Evolutionary conservation across 257 asterid species (phyloP), one percentile per base, ranked within the genome.

Genomic region (Solanum bukasovii): DNA sequence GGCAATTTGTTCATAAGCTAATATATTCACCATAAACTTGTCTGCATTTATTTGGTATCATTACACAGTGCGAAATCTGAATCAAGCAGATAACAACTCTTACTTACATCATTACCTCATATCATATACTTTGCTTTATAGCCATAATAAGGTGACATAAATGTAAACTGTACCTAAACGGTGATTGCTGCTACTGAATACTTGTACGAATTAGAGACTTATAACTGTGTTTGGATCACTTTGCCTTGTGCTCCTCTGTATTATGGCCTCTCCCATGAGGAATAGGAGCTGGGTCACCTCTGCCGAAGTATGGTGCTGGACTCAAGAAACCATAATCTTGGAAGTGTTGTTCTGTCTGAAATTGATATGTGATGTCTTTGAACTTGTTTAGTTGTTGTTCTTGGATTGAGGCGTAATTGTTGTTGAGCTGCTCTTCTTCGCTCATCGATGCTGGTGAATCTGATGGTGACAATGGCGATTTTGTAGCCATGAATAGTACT

Each of bases 241-340:
- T 31, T 23, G 29, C 59, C 29, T 37, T 86, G 10, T 4, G 49
- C 71, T 72, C 29, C 71, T 86, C 4, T 13, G 12, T 38, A 33
- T 21, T 40, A 33, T 72, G 73, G 20, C 52, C 40, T 25, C 33
- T 52, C 14, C 72, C 63, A 27, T 92, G 93, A 89, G 94, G 94
- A 49, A 91, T 84, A 3, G 91, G 93, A 81, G 91, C 92, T 42
- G 84, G 61, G 14, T 33, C 73, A 46, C 90, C 87, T 82, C 92
- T 82, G 13, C 87, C 83, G 10, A 86, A 90, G 67, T 73, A 87
- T 1, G 94, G 93, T 13, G 89, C 23, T 5, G 93, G 92, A 72
- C 56, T 88, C 91, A 89, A 92, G n/a, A 10, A 61, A 5, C 42
- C 84, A 49, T 92, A 91, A 44, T 90, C 93, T 87, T 87, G 90